Conservation (phyloP, 495 filamentous ascomycete species). For the Tuber brumale region DNA sequence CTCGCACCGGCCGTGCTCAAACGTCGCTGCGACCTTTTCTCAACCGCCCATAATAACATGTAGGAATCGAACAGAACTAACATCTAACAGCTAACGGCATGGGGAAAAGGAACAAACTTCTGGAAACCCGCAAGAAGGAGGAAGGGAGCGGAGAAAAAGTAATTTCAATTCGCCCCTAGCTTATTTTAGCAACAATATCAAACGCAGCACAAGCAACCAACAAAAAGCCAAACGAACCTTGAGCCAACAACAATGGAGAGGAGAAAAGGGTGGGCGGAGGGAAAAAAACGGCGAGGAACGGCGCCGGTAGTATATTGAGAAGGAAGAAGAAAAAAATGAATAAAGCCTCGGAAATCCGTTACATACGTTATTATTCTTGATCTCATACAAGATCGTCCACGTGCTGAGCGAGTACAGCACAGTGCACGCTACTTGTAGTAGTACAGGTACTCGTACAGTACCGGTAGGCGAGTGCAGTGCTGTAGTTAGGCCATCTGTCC, state of each 20-base stretch:
- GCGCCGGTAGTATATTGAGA: background rate
- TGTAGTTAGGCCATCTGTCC: background rate
- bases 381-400: background rate
- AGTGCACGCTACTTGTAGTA: too few relatives aligned
- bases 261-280: background rate
- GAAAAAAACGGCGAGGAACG: background rate
- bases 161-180: background rate
- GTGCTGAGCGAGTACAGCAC: background rate
- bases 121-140: slow-evolving; percentile 15
- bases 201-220: slow-evolving; percentile 2
- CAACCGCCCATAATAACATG: background rate
- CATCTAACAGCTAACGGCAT: background rate
- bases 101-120: slow-evolving; percentile 18
- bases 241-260: slow-evolving; percentile 8
- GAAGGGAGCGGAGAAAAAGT: background rate
- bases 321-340: background rate
- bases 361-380: background rate
- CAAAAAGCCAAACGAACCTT: background rate
- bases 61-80: background rate
- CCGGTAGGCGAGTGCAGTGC: background rate
- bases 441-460: too few relatives aligned
- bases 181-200: slow-evolving; percentile 1
- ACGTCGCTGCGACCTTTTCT: background rate
- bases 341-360: background rate
- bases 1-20: background rate